Conservation (phyloP, 208 protist genomes). For the Wallacemonas sp. region DNA sequence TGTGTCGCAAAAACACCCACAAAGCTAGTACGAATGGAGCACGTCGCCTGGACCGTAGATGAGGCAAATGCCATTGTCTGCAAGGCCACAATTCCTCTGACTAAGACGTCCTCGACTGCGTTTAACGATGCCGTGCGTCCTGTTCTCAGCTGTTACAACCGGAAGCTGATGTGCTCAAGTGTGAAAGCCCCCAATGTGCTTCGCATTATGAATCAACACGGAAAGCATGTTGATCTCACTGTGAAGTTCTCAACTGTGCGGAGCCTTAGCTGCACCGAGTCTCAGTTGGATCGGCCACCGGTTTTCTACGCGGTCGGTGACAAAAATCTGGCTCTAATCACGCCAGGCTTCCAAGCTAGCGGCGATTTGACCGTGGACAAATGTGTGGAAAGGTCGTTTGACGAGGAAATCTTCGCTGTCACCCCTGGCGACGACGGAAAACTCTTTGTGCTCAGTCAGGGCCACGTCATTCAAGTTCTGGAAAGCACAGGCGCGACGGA, state of each 20-base stretch:
- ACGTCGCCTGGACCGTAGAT: conserved; percentile 51
- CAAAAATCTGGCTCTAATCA: conserved; percentile 54
- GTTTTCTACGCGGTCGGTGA: conserved; percentile 81
- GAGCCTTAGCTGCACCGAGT: conserved; percentile 61
- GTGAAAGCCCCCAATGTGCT: conserved; percentile 80
- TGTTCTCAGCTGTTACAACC: conserved; percentile 53
- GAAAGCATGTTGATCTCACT: conserved; percentile 61
- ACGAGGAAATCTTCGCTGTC: conserved; percentile 62
- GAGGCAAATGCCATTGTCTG: conserved; percentile 52
- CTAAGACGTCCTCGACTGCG: conserved; percentile 56
- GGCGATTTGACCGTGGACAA: conserved; percentile 52
- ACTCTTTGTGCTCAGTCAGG: conserved; percentile 61
- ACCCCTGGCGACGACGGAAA: conserved; percentile 51
- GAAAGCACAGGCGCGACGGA: conserved; percentile 41
- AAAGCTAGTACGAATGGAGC: conserved; percentile 49
- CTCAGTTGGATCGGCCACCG: conserved; percentile 35
- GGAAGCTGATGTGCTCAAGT: conserved; percentile 77
- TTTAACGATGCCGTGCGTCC: conserved; percentile 45
- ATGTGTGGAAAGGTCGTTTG: conserved; percentile 34
- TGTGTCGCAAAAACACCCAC: conserved; percentile 1
- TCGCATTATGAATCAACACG: conserved; percentile 69
- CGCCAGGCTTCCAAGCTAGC: conserved; percentile 61
- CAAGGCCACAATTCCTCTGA: conserved; percentile 67
- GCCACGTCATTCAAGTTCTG: conserved; percentile 65
- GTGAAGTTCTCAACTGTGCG: conserved; percentile 43